Base-by-base conservation (phyloP, 495 filamentous ascomycete species). In the Filosporella fistucella region DNA sequence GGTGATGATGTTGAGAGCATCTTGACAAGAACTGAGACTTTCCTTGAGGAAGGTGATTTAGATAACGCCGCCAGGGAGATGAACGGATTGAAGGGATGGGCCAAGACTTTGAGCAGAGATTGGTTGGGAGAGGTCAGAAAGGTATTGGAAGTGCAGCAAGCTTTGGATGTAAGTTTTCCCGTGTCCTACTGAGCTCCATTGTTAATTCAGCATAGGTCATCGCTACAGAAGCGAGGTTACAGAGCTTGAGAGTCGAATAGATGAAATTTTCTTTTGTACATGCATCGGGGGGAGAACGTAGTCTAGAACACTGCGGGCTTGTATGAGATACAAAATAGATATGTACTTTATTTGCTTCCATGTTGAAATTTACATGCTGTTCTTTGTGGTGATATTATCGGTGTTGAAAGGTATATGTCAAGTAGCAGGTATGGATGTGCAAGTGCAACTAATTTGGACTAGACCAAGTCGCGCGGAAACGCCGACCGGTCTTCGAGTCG, bases 1-100 rank as follows among this genome's bases (percentile, higher is more conserved):
- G 91, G 94, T 20, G 81, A 93, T 56, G 93, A 98, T 61, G 91
- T 97, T 17, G 93, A 97, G 75, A 95, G 89, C 61, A 81, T 96
- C 51, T 77, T 98, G 11, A 84, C 86, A 2, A 74, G 93, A 46
- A 89, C 93, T 2, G 89, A 96, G 68, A 90, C 78, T 3, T 76
- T 85, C 54, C 72, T 98, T 11, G 89, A 97, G 68, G 86, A 96
- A 67, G 94, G 93, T 23, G 78, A 94, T 56, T 67, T 98, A 25
- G 94, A 98, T 60, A 83, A 74, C 39, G 93, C 93, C 30, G 89
- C 91, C 7, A 76, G 94, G 52, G 93, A 98, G 74, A 91, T 97
- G 87, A 97, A 96, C 62, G 77, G 77, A 16, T 71, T 98, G 41
- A 73, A 78, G 45, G 93, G 93, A 18, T 97, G 94, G 93, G 89